Evolutionary conservation across 2,329 filamentous ascomycete genomes (phyloP), one percentile per base, ranked within the genome.

Genomic region (Beauveria australis): DNA sequence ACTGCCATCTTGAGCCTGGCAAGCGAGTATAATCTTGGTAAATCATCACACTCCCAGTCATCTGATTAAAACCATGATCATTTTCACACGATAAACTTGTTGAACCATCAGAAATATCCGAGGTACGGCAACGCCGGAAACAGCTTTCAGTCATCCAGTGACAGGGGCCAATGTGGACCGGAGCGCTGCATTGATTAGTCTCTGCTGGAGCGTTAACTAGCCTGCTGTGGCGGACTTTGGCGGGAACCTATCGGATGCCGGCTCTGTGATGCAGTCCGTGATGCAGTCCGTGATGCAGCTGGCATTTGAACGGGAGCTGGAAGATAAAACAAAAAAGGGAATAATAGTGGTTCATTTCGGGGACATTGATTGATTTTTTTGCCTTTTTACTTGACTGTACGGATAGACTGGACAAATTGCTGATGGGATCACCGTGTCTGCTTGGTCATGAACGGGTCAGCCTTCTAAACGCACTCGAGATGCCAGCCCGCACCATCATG

Each of bases 51-150:
- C 16, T 16, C 14, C 33, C 14, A 14, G 33, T 37, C 47, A 49
- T 28, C 47, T 49, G 47, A 49, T 30, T 9, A 19, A n/a, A 18
- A 5, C 6, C 5, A 22, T 19, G 26, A 9, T 40, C 53, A 46
- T 14, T 33, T 46, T n/a, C 33, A 37, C 14, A 37, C 33, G 33
- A 37, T 14, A 37, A 37, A 14, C 33, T 6, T 37, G 33, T 37
- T 37, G 5, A 6, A 5, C 14, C 33, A 37, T 49, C 33, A 16
- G 22, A 46, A 51, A 22, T 16, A 16, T 37, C 33, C 22, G 30
- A 30, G 46, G 14, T 10, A 48, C 55, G 55, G 55, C 46, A 43
- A 41, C 30, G 55, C 55, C 55, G 55, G 55, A 58, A 58, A 58
- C 46, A 51, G 54, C 33, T 12, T 24, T 53, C n/a, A 14, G 5